Conservation (phyloP, 208 protist genomes). For the Leishmania guyanensis region DNA sequence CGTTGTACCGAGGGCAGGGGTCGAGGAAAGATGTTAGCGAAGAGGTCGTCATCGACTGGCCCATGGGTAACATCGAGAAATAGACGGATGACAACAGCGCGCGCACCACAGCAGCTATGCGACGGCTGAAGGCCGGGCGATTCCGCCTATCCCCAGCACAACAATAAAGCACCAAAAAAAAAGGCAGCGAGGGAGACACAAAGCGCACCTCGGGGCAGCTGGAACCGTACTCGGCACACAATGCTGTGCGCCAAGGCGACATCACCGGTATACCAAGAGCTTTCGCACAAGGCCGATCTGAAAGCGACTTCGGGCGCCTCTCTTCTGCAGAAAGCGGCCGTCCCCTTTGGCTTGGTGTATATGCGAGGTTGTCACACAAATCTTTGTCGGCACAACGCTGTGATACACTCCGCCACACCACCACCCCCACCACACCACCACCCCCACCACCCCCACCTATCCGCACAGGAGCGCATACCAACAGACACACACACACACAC, state of each 20-base stretch:
- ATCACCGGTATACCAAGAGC: not conserved
- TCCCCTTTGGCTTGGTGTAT: not conserved
- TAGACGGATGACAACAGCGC: constrained; percentile 15
- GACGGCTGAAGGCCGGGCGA: not conserved
- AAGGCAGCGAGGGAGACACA: not conserved
- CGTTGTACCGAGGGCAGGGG: not conserved
- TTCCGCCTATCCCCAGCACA: not conserved
- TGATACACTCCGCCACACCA: not conserved
- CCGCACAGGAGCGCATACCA: not conserved
- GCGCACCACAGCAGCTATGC: not conserved
- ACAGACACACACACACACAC: not conserved
- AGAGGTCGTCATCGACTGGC: not conserved
- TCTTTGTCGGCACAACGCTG: not conserved
- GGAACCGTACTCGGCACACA: not conserved
- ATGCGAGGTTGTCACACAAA: not conserved
- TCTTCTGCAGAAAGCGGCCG: not conserved
- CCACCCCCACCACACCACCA: not conserved
- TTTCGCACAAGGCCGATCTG: not conserved
- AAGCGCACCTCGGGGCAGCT: not conserved
- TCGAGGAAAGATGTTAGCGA: constrained; percentile 2
- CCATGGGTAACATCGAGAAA: not conserved
- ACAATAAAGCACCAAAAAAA: not conserved
- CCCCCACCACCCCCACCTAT: not conserved
- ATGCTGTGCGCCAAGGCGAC: not conserved
- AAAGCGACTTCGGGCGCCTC: no score